Percentiles rank a stretch among this genome's conserved stretches.
phyloP scores from a whole-genome alignment of 1,284 basidiomycete genomes.

The Trichosporon faecale region DNA sequence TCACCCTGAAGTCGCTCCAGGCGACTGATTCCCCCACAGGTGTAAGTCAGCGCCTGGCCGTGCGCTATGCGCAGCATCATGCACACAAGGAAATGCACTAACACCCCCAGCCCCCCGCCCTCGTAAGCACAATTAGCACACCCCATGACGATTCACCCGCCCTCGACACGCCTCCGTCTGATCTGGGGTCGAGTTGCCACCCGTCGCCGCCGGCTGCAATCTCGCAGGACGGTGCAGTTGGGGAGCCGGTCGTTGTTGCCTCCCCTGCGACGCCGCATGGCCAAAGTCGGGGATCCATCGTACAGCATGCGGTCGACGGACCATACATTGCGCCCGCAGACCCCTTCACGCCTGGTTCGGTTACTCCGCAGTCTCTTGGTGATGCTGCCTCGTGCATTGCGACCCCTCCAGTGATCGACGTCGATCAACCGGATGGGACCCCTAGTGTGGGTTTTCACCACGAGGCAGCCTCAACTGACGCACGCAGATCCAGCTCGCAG shows the following conservation, averaged over 20 bases:
- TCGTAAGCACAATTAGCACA: not conserved
- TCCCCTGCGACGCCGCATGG: not conserved
- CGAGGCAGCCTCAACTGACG: not conserved
- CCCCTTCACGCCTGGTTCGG: not conserved
- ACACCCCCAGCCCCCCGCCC: not conserved
- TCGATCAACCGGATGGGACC: not conserved
- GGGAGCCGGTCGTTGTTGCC: not conserved
- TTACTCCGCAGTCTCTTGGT: not conserved
- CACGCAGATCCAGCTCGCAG: not conserved
- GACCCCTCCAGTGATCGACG: not conserved
- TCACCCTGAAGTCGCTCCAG: not conserved
- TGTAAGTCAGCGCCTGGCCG: not conserved
- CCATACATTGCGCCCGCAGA: not conserved
- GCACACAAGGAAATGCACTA: not conserved
- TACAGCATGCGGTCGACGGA: not conserved
- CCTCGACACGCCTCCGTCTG: not conserved
- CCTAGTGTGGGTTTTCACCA: not conserved
- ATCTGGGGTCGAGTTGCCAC: not conserved
- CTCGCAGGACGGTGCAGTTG: not conserved
- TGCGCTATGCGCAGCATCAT: not conserved
- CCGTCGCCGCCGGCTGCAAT: not conserved
- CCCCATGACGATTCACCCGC: not conserved
- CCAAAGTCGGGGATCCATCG: not conserved
- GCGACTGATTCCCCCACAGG: not conserved
- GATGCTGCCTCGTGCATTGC: not conserved